Evolutionary conservation across 768 basidiomycete genomes (phyloP), one percentile per base, ranked within the genome.

Genomic region (Collybia nuda): DNA sequence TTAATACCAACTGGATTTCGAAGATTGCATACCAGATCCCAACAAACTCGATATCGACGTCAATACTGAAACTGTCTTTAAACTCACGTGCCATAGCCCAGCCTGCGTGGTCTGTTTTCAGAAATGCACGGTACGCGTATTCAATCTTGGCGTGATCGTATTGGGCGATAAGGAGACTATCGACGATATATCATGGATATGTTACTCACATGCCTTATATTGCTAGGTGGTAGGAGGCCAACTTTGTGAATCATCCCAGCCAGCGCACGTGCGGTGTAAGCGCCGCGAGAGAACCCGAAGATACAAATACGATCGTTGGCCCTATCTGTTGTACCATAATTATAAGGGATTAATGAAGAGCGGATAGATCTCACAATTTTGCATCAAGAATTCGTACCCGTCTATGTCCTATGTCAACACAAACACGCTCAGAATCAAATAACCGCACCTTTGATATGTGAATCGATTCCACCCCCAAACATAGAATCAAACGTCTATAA

Each of bases 211-310:
- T 32, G 32, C 9, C 32, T 32, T 4, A 32, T 32, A 14, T 32
- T 32, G 9, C 32, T 32, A 32, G 32, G 32, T 32, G 32, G 76
- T 11, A 80, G 67, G 0, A 79, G 66, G 2, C 78, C 76, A 6
- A 81, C 70, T 60, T 80, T 80, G 59, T 78, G 74, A 4, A 79
- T 52, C 79, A 80, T 80, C 3, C 77, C 77, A 2, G 77, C 77
- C 4, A 78, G 68, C 11, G 21, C 23, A 28, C 84, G 70, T 12
- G 84, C 83, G 0, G 81, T 83, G 62, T 83, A 84, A 9, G 82
- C 81, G 11, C 85, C 85, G 28, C 86, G 72, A 32, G 83, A 85
- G 63, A 88, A 87, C 0, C 74, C 72, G 54, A 86, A 84, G 29
- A 88, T 72, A 54, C 75, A 85, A 12, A 88, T 81, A 51, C 72